Base-by-base conservation (phyloP, 495 filamentous ascomycete genomes). In the Penicillium longicatenatum region DNA sequence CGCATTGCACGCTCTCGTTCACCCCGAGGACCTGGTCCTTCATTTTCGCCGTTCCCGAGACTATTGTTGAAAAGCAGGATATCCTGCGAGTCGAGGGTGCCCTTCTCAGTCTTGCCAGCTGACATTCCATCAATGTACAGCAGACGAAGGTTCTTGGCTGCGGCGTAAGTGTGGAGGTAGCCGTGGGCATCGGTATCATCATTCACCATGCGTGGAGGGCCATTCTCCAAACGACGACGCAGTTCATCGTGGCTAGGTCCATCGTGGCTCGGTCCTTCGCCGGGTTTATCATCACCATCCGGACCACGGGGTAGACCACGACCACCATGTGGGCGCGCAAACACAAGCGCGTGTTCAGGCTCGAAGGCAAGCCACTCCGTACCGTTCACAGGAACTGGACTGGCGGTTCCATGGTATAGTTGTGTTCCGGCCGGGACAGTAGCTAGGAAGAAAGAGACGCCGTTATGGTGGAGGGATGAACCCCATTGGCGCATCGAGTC, bases 281-380 rank as follows among this genome's bases (percentile, higher is more conserved):
- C 43, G 37, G 17, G 20, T 31, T 48, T 24, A 4, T 54, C 35
- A 16, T 42, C 44, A 3, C 37, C 39, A 37, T 47, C 41, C 1
- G 31, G 48, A n/a, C 14, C 44, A 41, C 14, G 16, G 6, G 46
- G 52, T 20, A 31, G 39, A 8, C 22, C 39, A 1, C 24, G 39
- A 21, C 7, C 7, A 6, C 26, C 26, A 26, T 35, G 62, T 35
- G 69, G 53, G 11, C 63, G 62, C 16, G 72, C 52, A 65, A 89
- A 90, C 6, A 75, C 62, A 65, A 87, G 70, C 1, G 85, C 82
- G 70, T 89, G 86, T 58, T 89, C 86, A 11, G 86, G 82, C 62
- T 89, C 87, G 60, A 89, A 89, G 0, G 87, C 86, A 1, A 90
- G 74, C 86, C 87, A 90, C 59, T 90, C 86, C 1, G 77, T 79